A percentile compares a stretch with the other conserved stretches of the same genome.
Evolutionary conservation across 202 grass and related monocot genomes (phyloP).

Genomic region (Saccharum hybrid): DNA sequence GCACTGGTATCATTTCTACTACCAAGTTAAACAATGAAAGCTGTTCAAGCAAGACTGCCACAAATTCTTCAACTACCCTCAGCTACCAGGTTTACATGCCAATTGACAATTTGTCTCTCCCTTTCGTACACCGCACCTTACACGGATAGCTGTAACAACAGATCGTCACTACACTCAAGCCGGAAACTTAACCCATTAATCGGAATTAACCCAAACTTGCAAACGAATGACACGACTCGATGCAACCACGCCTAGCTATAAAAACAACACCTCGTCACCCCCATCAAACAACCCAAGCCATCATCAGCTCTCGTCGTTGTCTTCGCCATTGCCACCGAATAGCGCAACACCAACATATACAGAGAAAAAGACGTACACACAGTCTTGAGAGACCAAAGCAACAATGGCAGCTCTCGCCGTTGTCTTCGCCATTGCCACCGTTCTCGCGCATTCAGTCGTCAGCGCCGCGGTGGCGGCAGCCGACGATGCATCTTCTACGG

Average conservation of each 20-base stretch:
- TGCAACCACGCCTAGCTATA: slow-evolving; percentile 29
- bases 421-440: slow-evolving; percentile 43
- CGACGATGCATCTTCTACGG: neutral
- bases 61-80: slow-evolving; percentile 55
- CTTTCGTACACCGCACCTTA: neutral
- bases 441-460: slow-evolving; percentile 30
- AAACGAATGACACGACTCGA: slow-evolving; percentile 37
- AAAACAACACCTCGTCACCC: slow-evolving; percentile 30
- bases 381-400: neutral
- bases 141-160: neutral
- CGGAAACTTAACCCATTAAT: slow-evolving; percentile 27
- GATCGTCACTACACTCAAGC: slow-evolving; percentile 54
- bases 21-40: slow-evolving; percentile 7
- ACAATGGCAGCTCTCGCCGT: slow-evolving; percentile 51
- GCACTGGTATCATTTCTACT: neutral
- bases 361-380: neutral
- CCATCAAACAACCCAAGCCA: slow-evolving; percentile 14
- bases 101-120: neutral
- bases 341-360: neutral
- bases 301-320: slow-evolving; percentile 8
- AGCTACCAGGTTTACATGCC: slow-evolving; percentile 31
- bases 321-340: neutral
- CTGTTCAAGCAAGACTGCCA: slow-evolving; percentile 6
- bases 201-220: slow-evolving; percentile 57
- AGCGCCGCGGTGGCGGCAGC: neutral